phyloP scores from a whole-genome alignment of 1,284 basidiomycete species.

The Cutaneotrichosporon daszewskae region DNA sequence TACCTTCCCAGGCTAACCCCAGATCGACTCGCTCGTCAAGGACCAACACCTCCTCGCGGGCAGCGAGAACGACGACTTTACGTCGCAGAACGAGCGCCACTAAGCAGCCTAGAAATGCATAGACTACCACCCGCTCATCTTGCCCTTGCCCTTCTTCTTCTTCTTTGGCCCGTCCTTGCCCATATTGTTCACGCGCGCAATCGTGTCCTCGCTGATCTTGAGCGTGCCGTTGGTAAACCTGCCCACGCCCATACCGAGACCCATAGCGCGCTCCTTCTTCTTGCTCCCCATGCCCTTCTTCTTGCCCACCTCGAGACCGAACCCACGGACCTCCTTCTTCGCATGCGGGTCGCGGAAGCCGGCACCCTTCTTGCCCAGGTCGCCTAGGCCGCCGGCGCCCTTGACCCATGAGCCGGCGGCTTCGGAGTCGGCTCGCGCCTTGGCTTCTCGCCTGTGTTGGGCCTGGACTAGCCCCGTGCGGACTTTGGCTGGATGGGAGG shows the following conservation, averaged over 20 bases:
- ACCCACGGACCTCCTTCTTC: conserved; percentile 21
- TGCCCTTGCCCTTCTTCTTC: conserved; percentile 7
- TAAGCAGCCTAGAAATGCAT: neutral
- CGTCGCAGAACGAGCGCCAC: no score
- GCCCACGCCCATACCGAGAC: conserved; percentile 46
- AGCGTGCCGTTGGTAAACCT: conserved; percentile 42
- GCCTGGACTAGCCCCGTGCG: conserved; percentile 39
- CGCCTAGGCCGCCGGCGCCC: conserved; percentile 37
- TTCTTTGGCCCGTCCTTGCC: conserved; percentile 7
- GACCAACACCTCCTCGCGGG: conserved; percentile 12
- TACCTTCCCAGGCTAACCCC: neutral
- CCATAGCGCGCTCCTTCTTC: conserved; percentile 35
- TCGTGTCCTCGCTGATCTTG: conserved; percentile 38
- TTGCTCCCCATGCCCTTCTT: conserved; percentile 43
- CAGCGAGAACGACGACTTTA: neutral
- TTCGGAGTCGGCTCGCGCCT: conserved; percentile 29
- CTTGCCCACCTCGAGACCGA: conserved; percentile 26
- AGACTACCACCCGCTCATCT: conserved; percentile 11
- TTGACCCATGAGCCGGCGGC: conserved; percentile 39
- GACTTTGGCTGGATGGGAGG: conserved; percentile 38
- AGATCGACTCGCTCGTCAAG: conserved; percentile 20
- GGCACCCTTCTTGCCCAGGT: conserved; percentile 24
- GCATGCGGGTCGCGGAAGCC: conserved; percentile 11
- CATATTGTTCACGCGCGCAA: conserved; percentile 25
- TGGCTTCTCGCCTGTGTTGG: conserved; percentile 24